Evolutionary conservation across 129 eudicot genomes (phyloP).

Genomic region (Flaveria bidentis): DNA sequence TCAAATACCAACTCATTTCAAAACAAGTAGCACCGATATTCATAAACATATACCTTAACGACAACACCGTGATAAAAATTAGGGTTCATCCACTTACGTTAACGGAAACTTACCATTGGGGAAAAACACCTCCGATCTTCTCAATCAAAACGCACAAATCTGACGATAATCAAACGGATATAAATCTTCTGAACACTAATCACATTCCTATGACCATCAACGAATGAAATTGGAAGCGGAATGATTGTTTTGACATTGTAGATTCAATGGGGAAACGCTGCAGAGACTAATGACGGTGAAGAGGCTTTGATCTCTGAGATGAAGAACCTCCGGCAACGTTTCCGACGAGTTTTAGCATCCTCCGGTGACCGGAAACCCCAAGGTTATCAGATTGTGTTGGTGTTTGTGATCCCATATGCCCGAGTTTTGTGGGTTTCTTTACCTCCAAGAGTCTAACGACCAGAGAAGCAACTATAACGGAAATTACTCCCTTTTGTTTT

Average conservation of each 20-base stretch:
- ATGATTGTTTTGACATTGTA: slow-evolving; percentile 8
- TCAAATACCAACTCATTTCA: too few relatives aligned
- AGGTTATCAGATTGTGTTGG: slow-evolving; percentile 11
- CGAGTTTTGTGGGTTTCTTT: slow-evolving; percentile 19
- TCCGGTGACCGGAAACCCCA: slow-evolving; percentile 27
- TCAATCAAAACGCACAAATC: slow-evolving; percentile 20
- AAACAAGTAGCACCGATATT: too few relatives aligned
- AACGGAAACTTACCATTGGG: slow-evolving; percentile 23
- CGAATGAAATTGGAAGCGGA: not conserved
- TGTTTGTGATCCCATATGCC: not conserved
- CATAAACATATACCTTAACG: too few relatives aligned
- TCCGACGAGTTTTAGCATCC: slow-evolving; percentile 5
- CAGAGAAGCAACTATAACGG: slow-evolving; percentile 22
- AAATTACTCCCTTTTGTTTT: not conserved
- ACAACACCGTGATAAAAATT: too few relatives aligned
- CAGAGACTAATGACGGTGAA: slow-evolving; percentile 26
- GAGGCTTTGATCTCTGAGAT: not conserved
- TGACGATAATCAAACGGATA: not conserved
- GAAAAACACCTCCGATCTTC: slow-evolving; percentile 27
- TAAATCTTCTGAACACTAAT: slow-evolving; percentile 8
- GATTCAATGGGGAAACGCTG: slow-evolving; percentile 17
- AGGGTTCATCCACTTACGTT: not conserved
- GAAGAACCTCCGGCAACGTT: slow-evolving; percentile 32
- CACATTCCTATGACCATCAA: not conserved
- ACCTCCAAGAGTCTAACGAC: not conserved